Evolutionary conservation across 1,284 basidiomycete species (phyloP).

Genomic region (Vanrija pseudolonga): DNA sequence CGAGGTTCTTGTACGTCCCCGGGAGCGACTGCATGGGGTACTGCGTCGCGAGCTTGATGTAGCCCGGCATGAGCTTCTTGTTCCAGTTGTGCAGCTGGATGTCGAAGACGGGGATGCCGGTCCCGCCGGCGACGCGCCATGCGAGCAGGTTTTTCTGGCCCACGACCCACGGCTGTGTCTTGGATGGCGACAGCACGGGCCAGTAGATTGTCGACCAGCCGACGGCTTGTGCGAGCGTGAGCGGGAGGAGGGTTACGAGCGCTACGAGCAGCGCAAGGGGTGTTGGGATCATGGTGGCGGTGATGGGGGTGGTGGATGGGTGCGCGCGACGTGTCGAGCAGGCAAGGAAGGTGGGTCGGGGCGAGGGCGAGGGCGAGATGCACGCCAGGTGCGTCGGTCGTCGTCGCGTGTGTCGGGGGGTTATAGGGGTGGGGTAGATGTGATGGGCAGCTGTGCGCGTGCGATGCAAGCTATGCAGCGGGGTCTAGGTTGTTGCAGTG

Average conservation of each 20-base stretch:
- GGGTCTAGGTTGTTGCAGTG: too few relatives aligned
- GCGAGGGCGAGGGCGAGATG: not conserved
- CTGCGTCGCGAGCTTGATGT: slow-evolving; percentile 40
- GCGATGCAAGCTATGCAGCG: too few relatives aligned
- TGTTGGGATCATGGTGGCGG: not conserved
- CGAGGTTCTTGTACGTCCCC: slow-evolving; percentile 37
- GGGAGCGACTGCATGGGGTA: slow-evolving; percentile 38
- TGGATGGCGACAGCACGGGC: slow-evolving; percentile 40
- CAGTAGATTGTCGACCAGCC: slow-evolving; percentile 41
- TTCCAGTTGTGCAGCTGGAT: slow-evolving; percentile 47
- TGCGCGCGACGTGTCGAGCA: not conserved
- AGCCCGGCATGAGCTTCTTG: slow-evolving; percentile 42
- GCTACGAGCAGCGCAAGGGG: not conserved
- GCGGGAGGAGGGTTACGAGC: slow-evolving; percentile 2
- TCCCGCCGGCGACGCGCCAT: slow-evolving; percentile 43
- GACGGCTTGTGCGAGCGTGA: slow-evolving; percentile 1
- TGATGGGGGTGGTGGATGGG: not conserved
- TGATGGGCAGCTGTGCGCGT: too few relatives aligned
- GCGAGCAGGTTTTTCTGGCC: slow-evolving; percentile 42
- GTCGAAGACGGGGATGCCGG: slow-evolving; percentile 46
- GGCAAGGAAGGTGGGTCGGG: not conserved
- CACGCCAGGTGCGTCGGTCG: too few relatives aligned
- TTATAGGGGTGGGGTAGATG: too few relatives aligned
- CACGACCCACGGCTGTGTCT: slow-evolving; percentile 41
- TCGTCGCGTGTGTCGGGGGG: too few relatives aligned